phyloP scores from a whole-genome alignment of 2,329 filamentous ascomycete species.

The Fusarium poae region DNA sequence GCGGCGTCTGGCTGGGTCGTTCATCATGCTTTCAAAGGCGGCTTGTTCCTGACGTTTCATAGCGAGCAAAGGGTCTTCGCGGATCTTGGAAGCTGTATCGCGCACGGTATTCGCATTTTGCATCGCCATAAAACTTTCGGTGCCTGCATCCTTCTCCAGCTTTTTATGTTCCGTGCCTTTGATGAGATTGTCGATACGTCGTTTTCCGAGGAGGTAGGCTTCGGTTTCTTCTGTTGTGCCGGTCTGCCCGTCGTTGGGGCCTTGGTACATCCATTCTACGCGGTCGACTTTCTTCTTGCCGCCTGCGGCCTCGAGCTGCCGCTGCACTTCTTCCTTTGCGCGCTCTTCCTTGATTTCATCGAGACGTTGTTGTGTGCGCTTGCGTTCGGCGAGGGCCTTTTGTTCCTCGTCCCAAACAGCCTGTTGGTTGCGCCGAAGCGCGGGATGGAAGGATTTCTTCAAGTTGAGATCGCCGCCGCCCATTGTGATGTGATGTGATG shows the following conservation, averaged over 20 bases:
- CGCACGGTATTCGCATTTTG: constrained; percentile 79
- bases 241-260: constrained; percentile 81
- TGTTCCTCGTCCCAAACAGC: constrained; percentile 93
- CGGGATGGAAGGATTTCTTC: constrained; percentile 96
- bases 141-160: constrained; percentile 78
- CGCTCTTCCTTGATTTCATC: constrained; percentile 96
- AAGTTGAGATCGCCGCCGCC: constrained; percentile 95
- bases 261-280: constrained; percentile 99
- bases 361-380: constrained; percentile 89
- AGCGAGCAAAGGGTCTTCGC: constrained; percentile 90
- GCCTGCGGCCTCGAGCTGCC: constrained; percentile 88
- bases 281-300: constrained; percentile 83
- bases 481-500: constrained; percentile 67
- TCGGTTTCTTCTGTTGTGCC: constrained; percentile 91
- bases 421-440: constrained; percentile 89
- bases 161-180: constrained; percentile 85
- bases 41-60: constrained; percentile 94
- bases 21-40: constrained; percentile 84
- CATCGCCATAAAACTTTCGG: constrained; percentile 71
- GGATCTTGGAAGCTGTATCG: constrained; percentile 87
- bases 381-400: constrained; percentile 93
- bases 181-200: constrained; percentile 85
- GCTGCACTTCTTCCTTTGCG: constrained; percentile 90
- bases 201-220: constrained; percentile 91
- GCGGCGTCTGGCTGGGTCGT: constrained; percentile 75